Evolutionary conservation across 2,329 filamentous ascomycete genomes (phyloP).

Genomic region (Proliferodiscus dingleyae): DNA sequence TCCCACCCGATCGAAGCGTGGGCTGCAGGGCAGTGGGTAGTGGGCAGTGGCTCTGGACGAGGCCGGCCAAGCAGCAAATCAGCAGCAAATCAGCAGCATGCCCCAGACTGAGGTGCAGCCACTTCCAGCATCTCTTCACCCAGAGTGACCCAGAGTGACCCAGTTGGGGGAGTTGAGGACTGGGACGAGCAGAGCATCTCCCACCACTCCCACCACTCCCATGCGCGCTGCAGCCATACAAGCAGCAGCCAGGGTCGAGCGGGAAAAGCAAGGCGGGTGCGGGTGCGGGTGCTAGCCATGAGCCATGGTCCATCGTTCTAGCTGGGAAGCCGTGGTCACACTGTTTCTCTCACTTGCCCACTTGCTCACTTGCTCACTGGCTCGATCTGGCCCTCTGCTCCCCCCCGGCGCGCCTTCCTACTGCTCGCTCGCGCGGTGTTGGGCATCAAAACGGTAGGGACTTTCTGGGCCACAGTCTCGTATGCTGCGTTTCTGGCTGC

Average conservation of each 20-base stretch:
- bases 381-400: not conserved
- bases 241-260: constrained; percentile 6
- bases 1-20: constrained; percentile 16
- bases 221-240: constrained; percentile 5
- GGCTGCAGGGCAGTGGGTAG: constrained; percentile 3
- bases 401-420: not conserved
- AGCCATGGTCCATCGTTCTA: not conserved
- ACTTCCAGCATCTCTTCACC: not conserved
- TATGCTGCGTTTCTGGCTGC: constrained; percentile 1
- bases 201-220: not conserved
- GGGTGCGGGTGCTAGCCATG: constrained; percentile 23
- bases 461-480: not conserved
- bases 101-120: too few relatives aligned
- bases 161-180: not conserved
- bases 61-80: not conserved
- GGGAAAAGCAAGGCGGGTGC: constrained; percentile 27
- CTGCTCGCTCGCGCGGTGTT: constrained; percentile 9
- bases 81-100: not conserved
- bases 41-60: constrained; percentile 3
- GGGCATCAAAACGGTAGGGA: constrained; percentile 17
- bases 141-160: constrained; percentile 2
- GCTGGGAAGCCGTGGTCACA: too few relatives aligned
- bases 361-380: not conserved
- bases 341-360: not conserved
- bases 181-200: not conserved